These are phyloP conservation scores for Neurospora tetrasperma DNA, from an alignment of 495 filamentous ascomycete species.

Conservation along the genomic window DNA sequence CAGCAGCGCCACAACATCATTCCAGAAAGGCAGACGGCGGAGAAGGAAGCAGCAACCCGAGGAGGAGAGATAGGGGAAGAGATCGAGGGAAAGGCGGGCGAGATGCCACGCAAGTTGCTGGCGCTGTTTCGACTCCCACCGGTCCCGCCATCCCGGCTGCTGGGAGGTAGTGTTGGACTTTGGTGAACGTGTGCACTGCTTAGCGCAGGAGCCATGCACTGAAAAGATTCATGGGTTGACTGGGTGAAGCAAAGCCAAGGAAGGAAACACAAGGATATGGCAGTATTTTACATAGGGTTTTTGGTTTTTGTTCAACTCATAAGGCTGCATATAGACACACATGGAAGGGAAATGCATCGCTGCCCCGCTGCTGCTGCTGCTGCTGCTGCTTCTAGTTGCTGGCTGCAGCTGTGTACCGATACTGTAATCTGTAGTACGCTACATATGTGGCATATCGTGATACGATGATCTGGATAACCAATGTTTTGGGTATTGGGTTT, in stretches of 20 bases:
- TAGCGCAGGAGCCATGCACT: background rate
- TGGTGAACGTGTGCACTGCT: background rate
- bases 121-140: background rate
- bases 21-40: background rate
- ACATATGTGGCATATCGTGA: background rate
- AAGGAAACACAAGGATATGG: background rate
- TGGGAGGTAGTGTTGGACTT: background rate
- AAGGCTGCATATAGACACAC: background rate
- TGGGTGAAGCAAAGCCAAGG: background rate
- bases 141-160: background rate
- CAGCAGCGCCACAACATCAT: background rate
- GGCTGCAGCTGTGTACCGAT: background rate
- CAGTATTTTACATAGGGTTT: background rate
- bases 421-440: background rate
- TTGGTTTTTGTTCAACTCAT: background rate
- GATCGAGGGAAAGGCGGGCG: slow-evolving; percentile 5
- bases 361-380: background rate
- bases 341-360: background rate
- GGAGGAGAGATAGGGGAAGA: background rate
- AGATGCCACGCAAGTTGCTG: background rate
- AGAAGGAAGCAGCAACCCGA: background rate
- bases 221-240: background rate
- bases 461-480: background rate
- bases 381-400: background rate
- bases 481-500: background rate